These are phyloP conservation scores for Oenanthe sinensis DNA, from an alignment of 129 eudicot genomes.

Conservation along the genomic window DNA sequence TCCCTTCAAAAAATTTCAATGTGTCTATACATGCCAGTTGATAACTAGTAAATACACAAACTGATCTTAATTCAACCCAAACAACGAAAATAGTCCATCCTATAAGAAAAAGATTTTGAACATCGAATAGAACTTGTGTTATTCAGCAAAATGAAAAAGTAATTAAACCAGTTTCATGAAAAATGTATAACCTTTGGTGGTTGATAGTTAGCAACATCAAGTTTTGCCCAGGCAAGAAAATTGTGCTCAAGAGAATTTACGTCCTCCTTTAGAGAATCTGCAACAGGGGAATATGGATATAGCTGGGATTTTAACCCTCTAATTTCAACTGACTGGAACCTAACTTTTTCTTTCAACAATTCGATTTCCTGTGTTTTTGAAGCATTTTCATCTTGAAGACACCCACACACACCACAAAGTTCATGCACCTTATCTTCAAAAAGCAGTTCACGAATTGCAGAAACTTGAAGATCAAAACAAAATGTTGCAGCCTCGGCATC, in stretches of 20 bases:
- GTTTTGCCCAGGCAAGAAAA: slow-evolving; percentile 36
- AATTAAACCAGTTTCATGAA: slow-evolving; percentile 5
- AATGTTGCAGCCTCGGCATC: slow-evolving; percentile 87
- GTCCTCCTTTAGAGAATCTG: slow-evolving; percentile 49
- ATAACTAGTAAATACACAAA: background rate
- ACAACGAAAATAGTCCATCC: background rate
- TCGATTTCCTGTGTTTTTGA: slow-evolving; percentile 54
- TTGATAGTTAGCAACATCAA: slow-evolving; percentile 23
- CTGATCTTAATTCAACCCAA: background rate
- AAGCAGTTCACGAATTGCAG: slow-evolving; percentile 54
- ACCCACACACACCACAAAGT: slow-evolving; percentile 52
- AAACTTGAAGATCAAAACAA: slow-evolving; percentile 77
- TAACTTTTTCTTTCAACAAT: slow-evolving; percentile 47
- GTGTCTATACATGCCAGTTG: background rate
- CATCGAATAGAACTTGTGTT: background rate
- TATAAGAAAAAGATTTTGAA: background rate
- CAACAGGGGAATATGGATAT: slow-evolving; percentile 45
- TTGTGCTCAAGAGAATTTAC: slow-evolving; percentile 55
- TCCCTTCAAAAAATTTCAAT: background rate
- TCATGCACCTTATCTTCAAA: slow-evolving; percentile 61
- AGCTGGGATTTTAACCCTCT: slow-evolving; percentile 51
- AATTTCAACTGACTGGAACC: slow-evolving; percentile 50
- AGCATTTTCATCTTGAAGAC: slow-evolving; percentile 51
- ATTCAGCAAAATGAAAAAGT: background rate
- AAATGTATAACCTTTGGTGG: slow-evolving; percentile 41